Evolutionary conservation across 345 rosid genomes (phyloP).

Genomic region (Noccaea caerulescens): DNA sequence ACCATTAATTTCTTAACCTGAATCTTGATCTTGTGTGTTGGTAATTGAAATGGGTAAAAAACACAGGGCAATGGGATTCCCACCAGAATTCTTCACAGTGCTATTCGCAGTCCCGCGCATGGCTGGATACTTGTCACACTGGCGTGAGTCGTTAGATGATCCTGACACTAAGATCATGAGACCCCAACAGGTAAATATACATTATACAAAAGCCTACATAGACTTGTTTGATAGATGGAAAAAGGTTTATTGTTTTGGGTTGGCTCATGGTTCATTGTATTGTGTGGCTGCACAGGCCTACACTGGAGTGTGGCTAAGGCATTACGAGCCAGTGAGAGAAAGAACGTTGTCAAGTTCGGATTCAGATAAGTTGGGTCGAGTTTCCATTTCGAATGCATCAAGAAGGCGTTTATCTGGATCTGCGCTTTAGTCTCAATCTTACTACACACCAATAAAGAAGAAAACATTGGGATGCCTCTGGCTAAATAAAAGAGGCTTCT

Average conservation of each 20-base stretch:
- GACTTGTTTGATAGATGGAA: background rate
- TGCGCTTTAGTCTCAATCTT: constrained; percentile 42
- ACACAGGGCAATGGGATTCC: constrained; percentile 96
- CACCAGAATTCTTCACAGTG: constrained; percentile 95
- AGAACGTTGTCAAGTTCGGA: constrained; percentile 47
- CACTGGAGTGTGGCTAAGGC: constrained; percentile 86
- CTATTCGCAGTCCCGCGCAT: constrained; percentile 92
- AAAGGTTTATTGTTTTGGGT: background rate
- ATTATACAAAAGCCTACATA: background rate
- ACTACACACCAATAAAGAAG: constrained; percentile 18
- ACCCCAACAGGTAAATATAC: constrained; percentile 78
- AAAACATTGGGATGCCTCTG: constrained; percentile 27
- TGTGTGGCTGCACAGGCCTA: constrained; percentile 61
- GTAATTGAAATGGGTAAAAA: constrained; percentile 6
- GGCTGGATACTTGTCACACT: constrained; percentile 96
- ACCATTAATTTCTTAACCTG: background rate
- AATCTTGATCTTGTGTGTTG: background rate
- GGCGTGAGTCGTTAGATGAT: constrained; percentile 95
- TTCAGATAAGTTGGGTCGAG: constrained; percentile 61
- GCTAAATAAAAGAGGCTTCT: constrained; percentile 18
- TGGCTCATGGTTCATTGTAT: background rate
- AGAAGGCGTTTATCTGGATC: constrained; percentile 85
- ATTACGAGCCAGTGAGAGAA: constrained; percentile 68
- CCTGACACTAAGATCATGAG: constrained; percentile 98
- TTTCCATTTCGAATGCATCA: constrained; percentile 84